Evolutionary conservation across 306 rosid species (phyloP).

Genomic region (Quercus mongolica): DNA sequence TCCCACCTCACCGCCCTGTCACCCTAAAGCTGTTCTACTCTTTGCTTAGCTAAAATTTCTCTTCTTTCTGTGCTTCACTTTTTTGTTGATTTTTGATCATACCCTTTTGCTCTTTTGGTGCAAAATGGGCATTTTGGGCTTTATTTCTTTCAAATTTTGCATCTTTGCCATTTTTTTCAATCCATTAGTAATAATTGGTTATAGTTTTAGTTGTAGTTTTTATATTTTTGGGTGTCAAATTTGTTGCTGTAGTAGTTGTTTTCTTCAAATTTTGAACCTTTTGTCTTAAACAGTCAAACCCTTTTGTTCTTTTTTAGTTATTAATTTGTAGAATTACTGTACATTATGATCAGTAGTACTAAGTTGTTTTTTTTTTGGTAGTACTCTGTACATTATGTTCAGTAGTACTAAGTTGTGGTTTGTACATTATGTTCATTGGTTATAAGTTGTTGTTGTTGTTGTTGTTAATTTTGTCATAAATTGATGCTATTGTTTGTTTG

Average conservation of each 20-base stretch:
- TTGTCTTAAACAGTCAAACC: background rate
- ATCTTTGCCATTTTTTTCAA: background rate
- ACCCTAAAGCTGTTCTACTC: background rate
- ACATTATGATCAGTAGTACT: background rate
- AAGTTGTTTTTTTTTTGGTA: too few relatives aligned
- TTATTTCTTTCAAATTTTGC: background rate
- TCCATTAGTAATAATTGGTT: too few relatives aligned
- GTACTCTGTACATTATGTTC: too few relatives aligned
- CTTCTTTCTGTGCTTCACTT: background rate
- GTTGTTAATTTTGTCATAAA: background rate
- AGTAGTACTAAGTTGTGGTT: too few relatives aligned
- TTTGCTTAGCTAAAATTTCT: background rate
- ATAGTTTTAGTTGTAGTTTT: background rate
- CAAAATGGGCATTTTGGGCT: background rate
- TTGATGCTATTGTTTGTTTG: background rate
- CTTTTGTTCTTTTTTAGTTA: background rate
- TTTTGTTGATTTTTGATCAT: background rate
- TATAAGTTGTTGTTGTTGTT: background rate
- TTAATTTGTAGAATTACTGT: background rate
- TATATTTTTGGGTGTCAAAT: background rate
- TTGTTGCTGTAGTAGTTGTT: background rate
- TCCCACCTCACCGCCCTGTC: conserved; percentile 3
- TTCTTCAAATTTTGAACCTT: background rate
- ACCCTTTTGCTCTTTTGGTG: background rate
- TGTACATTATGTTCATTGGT: background rate